Conservation (phyloP, 73 alveolate species). For the Tetrahymena thermophila region DNA sequence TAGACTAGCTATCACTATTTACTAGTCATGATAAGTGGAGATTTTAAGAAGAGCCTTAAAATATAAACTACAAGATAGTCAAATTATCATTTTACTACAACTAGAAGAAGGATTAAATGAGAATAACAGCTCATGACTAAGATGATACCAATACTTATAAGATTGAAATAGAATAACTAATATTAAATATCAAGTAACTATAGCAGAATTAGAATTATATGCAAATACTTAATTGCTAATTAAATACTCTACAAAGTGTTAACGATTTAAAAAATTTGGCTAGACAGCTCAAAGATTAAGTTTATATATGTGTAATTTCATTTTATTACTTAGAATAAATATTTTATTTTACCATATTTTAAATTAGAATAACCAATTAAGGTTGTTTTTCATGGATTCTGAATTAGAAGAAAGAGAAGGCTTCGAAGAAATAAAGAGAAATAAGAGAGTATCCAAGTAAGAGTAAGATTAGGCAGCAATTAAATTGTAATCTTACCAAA, state of each 20-base stretch:
- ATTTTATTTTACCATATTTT: too few relatives aligned
- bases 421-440: neutral
- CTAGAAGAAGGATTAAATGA: neutral
- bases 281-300: neutral
- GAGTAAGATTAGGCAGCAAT: neutral
- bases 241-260: neutral
- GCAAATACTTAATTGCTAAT: neutral
- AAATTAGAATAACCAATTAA: neutral
- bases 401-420: neutral
- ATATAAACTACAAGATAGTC: neutral
- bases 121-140: neutral
- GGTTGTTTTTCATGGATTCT: neutral
- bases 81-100: neutral
- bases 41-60: neutral
- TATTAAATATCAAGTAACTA: neutral
- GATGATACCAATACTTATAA: neutral
- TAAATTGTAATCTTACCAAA: neutral
- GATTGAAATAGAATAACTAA: neutral
- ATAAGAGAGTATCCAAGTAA: neutral
- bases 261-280: neutral
- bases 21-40: neutral
- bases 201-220: neutral
- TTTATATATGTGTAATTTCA: neutral
- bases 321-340: too few relatives aligned
- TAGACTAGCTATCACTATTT: neutral